Percentiles rank a stretch among this genome's conserved stretches.
Evolutionary conservation across 1,139 yeast genomes (phyloP).

Genomic region (Hanseniaspora gamundiae): DNA sequence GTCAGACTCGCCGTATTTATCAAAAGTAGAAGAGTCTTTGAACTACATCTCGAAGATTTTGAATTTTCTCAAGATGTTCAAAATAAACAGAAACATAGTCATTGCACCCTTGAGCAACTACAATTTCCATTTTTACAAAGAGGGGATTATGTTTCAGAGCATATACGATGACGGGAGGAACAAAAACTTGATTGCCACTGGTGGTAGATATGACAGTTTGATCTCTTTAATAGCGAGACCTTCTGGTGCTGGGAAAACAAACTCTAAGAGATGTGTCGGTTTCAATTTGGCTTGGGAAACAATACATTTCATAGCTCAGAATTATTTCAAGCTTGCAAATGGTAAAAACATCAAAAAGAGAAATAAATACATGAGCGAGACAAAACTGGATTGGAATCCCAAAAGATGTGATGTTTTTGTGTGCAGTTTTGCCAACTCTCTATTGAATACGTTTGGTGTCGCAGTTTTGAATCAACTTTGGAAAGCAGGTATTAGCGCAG

Average conservation of each 20-base stretch:
- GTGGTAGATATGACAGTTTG: constrained; percentile 79
- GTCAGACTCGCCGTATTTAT: constrained; percentile 60
- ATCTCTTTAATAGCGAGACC: constrained; percentile 50
- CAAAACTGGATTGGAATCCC: constrained; percentile 32
- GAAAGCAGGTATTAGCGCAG: constrained; percentile 62
- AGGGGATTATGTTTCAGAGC: constrained; percentile 83
- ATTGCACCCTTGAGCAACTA: constrained; percentile 71
- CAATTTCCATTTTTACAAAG: constrained; percentile 62
- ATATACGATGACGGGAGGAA: constrained; percentile 41
- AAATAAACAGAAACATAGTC: constrained; percentile 38
- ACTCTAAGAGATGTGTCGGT: constrained; percentile 59
- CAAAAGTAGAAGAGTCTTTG: constrained; percentile 51
- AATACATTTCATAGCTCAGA: constrained; percentile 37
- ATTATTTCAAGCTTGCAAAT: constrained; percentile 28
- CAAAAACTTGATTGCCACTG: constrained; percentile 57
- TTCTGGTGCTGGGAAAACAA: constrained; percentile 25
- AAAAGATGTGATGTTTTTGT: constrained; percentile 72
- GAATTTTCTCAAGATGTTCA: constrained; percentile 42
- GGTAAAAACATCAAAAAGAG: constrained; percentile 26
- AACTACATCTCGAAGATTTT: constrained; percentile 47
- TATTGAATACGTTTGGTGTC: constrained; percentile 46
- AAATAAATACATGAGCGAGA: constrained; percentile 26
- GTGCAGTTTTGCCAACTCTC: constrained; percentile 43
- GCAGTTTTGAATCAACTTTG: constrained; percentile 55
- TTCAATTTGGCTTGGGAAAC: constrained; percentile 64